Conservation (phyloP, 139 green algal genomes). For the Eudorina sp. region DNA sequence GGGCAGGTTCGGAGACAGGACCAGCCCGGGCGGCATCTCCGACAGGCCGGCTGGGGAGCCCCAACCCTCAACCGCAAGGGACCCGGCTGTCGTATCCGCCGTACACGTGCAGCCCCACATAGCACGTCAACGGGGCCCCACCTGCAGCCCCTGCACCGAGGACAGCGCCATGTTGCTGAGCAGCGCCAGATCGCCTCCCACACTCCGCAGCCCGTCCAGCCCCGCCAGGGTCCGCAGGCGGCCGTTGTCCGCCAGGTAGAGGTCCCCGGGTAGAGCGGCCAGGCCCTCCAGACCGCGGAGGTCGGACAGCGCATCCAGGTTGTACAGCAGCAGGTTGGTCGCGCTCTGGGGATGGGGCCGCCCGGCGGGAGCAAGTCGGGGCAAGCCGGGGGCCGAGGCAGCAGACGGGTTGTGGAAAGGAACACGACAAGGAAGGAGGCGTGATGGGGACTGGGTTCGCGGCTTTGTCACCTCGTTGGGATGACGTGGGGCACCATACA, state of each 20-base stretch:
- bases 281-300: slow-evolving; percentile 20
- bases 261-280: not conserved
- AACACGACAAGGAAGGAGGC: too few relatives aligned
- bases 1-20: too few relatives aligned
- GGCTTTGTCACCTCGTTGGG: too few relatives aligned
- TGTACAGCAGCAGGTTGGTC: slow-evolving; percentile 36
- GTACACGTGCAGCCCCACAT: not conserved
- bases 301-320: slow-evolving; percentile 38
- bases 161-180: slow-evolving; percentile 25
- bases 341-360: slow-evolving; percentile 34
- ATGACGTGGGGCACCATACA: too few relatives aligned
- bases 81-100: too few relatives aligned
- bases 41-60: too few relatives aligned
- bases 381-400: too few relatives aligned
- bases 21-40: too few relatives aligned
- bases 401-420: too few relatives aligned
- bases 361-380: too few relatives aligned
- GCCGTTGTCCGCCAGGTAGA: slow-evolving; percentile 21
- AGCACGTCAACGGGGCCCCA: too few relatives aligned
- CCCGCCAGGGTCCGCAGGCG: not conserved
- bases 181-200: slow-evolving; percentile 25
- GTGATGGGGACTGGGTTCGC: too few relatives aligned
- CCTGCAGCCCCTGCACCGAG: slow-evolving; percentile 23
- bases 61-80: not conserved
- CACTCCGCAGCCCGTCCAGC: slow-evolving; percentile 8